A percentile compares a stretch with the other conserved stretches of the same genome.
Conservation (phyloP, 352 stramenopile species). For the Globisporangium middletonii region DNA sequence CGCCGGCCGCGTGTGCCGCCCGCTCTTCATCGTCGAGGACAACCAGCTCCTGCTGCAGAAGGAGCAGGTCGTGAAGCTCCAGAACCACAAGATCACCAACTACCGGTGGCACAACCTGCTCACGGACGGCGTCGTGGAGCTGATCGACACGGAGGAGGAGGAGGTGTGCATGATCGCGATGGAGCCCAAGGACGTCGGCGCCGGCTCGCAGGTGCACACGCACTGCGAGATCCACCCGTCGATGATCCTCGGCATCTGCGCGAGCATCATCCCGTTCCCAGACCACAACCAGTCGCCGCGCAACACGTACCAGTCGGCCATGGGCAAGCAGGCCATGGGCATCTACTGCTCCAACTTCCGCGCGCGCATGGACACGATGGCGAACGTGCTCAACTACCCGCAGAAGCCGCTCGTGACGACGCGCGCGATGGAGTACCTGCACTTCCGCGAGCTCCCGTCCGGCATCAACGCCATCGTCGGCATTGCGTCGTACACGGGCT, state of each 20-base stretch:
- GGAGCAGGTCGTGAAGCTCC: constrained; percentile 95
- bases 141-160: constrained; percentile 99
- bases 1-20: constrained; percentile 97
- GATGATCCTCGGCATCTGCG: constrained; percentile 99
- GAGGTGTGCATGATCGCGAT: constrained; percentile 99
- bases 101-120: constrained; percentile 86
- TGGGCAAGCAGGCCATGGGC: constrained; percentile 99
- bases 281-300: constrained; percentile 99
- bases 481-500: constrained; percentile 88
- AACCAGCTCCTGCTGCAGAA: constrained; percentile 96
- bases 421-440: constrained; percentile 98
- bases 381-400: constrained; percentile 99
- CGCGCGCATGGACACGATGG: constrained; percentile 99
- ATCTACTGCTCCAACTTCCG: constrained; percentile 99
- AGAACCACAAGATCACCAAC: constrained; percentile 87
- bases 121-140: constrained; percentile 95
- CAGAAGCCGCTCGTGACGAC: constrained; percentile 99
- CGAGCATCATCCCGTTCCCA: constrained; percentile 99
- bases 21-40: constrained; percentile 98
- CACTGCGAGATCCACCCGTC: constrained; percentile 99
- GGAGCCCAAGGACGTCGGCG: constrained; percentile 92
- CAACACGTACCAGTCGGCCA: constrained; percentile 99
- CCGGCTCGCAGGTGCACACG: constrained; percentile 95
- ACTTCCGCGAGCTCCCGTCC: constrained; percentile 97
- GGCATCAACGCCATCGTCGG: constrained; percentile 97